These are phyloP conservation scores for Saccharomycopsis crataegensis DNA, from an alignment of 1,139 yeast genomes.

Conservation along the genomic window DNA sequence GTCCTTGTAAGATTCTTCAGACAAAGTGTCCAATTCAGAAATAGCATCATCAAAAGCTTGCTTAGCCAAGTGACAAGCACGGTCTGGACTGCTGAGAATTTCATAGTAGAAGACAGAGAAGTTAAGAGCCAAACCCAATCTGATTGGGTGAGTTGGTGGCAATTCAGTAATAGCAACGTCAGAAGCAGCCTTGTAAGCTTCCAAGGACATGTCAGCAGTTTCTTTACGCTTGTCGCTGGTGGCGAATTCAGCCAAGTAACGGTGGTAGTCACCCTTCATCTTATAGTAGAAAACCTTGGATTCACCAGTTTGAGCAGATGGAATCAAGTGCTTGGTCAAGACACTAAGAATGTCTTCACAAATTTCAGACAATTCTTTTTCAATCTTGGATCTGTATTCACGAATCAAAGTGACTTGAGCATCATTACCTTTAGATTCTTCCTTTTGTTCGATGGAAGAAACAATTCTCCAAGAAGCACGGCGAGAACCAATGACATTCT, in stretches of 20 bases:
- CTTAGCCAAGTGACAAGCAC: constrained; percentile 97
- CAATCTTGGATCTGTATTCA: constrained; percentile 93
- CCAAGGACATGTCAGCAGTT: constrained; percentile 88
- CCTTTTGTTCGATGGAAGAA: constrained; percentile 95
- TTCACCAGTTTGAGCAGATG: constrained; percentile 94
- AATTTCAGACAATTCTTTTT: constrained; percentile 84
- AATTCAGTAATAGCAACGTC: constrained; percentile 95
- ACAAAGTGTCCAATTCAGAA: constrained; percentile 94
- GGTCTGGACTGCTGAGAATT: constrained; percentile 95
- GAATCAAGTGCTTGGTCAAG: constrained; percentile 81
- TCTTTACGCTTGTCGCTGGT: constrained; percentile 84
- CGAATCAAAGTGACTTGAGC: constrained; percentile 83
- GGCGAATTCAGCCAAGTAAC: constrained; percentile 97
- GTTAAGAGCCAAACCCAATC: constrained; percentile 95
- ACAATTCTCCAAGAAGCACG: constrained; percentile 99
- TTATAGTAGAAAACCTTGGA: constrained; percentile 96
- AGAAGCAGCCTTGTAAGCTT: constrained; percentile 91
- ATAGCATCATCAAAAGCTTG: constrained; percentile 99
- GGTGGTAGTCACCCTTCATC: constrained; percentile 99
- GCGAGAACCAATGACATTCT: constrained; percentile 97
- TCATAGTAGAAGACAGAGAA: constrained; percentile 98
- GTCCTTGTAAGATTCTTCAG: constrained; percentile 97
- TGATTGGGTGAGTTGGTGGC: constrained; percentile 98
- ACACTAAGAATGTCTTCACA: constrained; percentile 91
- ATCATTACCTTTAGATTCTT: constrained; percentile 91